These are phyloP conservation scores for Cordyceps javanica DNA, from an alignment of 2,329 filamentous ascomycete species.

Conservation along the genomic window DNA sequence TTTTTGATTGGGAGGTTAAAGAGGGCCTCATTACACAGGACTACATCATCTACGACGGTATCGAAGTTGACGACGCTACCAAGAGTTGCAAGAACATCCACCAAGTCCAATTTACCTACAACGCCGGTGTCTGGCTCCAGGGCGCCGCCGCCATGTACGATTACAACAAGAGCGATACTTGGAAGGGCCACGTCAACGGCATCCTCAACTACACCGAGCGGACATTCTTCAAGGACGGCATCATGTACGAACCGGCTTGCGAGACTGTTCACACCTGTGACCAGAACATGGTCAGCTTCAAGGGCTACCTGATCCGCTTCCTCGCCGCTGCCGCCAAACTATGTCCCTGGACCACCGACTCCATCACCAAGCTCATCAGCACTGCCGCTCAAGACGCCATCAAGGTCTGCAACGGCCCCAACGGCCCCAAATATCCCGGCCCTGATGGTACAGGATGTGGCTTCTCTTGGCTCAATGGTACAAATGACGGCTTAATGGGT, in stretches of 20 bases:
- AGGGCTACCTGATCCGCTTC: slow-evolving; percentile 68
- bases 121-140: slow-evolving; percentile 59
- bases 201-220: slow-evolving; percentile 44
- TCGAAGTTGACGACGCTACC: slow-evolving; percentile 29
- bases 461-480: slow-evolving; percentile 53
- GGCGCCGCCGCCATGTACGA: slow-evolving; percentile 58
- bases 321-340: slow-evolving; percentile 49
- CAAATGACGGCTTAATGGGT: slow-evolving; percentile 54
- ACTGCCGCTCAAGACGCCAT: slow-evolving; percentile 48
- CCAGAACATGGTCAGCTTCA: slow-evolving; percentile 68
- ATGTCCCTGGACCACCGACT: slow-evolving; percentile 44
- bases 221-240: slow-evolving; percentile 46
- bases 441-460: slow-evolving; percentile 57
- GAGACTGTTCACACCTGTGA: slow-evolving; percentile 57
- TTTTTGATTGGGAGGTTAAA: slow-evolving; percentile 59
- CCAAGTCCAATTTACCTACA: slow-evolving; percentile 62
- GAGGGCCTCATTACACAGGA: slow-evolving; percentile 51
- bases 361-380: slow-evolving; percentile 45
- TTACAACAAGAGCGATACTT: slow-evolving; percentile 45
- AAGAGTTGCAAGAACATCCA: slow-evolving; percentile 47
- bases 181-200: slow-evolving; percentile 54
- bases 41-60: slow-evolving; percentile 50
- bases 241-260: slow-evolving; percentile 63
- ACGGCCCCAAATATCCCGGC: slow-evolving; percentile 41
- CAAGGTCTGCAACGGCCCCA: slow-evolving; percentile 42